Percentiles rank a stretch among this genome's conserved stretches.
Conservation (phyloP, 2,329 filamentous ascomycete species). For the Ophiognomonia clavigignenti-juglandacearum region DNA sequence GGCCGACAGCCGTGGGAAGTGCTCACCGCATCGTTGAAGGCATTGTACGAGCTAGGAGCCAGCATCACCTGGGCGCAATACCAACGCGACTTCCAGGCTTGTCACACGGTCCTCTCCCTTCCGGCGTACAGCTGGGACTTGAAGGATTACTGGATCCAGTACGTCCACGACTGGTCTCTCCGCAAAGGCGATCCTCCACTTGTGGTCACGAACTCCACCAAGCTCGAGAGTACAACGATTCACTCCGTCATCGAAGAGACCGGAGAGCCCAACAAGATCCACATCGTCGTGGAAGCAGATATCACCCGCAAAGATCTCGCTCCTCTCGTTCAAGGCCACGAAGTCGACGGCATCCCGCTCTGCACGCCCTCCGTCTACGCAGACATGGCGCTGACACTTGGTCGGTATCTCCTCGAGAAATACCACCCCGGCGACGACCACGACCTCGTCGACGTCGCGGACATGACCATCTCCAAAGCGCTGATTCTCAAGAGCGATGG, state of each 20-base stretch:
- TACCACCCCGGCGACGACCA: constrained; percentile 57
- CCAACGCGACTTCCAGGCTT: neutral
- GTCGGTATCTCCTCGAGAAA: constrained; percentile 62
- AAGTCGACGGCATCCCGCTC: constrained; percentile 61
- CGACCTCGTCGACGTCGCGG: constrained; percentile 60
- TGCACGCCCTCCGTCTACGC: constrained; percentile 55
- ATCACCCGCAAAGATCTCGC: constrained; percentile 59
- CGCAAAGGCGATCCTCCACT: constrained; percentile 4
- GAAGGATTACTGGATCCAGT: constrained; percentile 10
- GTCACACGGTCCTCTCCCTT: neutral
- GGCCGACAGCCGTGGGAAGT: constrained; percentile 7
- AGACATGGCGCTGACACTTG: constrained; percentile 46
- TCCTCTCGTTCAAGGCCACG: constrained; percentile 55
- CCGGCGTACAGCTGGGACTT: constrained; percentile 10
- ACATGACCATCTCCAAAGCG: constrained; percentile 58
- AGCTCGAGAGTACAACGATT: constrained; percentile 18
- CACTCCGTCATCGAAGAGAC: neutral
- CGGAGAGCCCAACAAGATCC: neutral
- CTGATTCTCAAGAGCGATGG: constrained; percentile 49
- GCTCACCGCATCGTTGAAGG: neutral
- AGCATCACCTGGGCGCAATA: constrained; percentile 1
- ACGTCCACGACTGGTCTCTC: constrained; percentile 7
- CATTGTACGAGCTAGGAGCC: neutral
- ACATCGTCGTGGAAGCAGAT: constrained; percentile 60
- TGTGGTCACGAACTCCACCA: constrained; percentile 38